These are phyloP conservation scores for Gossypium longicalyx DNA, from an alignment of 345 rosid species.

Conservation along the genomic window DNA sequence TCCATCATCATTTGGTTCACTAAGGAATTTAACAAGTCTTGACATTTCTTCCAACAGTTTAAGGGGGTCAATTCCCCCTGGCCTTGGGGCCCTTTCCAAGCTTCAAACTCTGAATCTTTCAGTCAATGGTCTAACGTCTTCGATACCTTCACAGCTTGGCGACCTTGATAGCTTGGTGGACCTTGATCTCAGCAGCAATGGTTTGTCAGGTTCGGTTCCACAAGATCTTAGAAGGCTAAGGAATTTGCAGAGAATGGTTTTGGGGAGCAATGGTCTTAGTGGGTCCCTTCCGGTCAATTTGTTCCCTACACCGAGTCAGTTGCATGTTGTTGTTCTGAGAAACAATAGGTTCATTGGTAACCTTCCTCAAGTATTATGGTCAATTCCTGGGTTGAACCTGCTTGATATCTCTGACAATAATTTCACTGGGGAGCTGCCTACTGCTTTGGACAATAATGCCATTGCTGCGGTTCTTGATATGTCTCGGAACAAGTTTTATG, in stretches of 20 bases:
- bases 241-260: slow-evolving; percentile 52
- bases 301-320: slow-evolving; percentile 48
- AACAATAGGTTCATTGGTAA: slow-evolving; percentile 47
- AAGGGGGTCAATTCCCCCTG: slow-evolving; percentile 57
- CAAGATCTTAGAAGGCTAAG: slow-evolving; percentile 49
- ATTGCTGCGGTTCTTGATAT: slow-evolving; percentile 44
- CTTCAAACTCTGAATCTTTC: slow-evolving; percentile 72
- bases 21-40: slow-evolving; percentile 51
- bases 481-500: slow-evolving; percentile 70
- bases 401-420: slow-evolving; percentile 77
- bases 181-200: slow-evolving; percentile 80
- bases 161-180: slow-evolving; percentile 53
- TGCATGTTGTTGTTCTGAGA: slow-evolving; percentile 55
- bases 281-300: slow-evolving; percentile 56
- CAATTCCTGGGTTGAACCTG: slow-evolving; percentile 45
- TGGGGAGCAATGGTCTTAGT: slow-evolving; percentile 48
- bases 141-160: slow-evolving; percentile 70
- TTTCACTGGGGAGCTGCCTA: slow-evolving; percentile 61
- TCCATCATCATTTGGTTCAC: slow-evolving; percentile 56
- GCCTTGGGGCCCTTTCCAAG: slow-evolving; percentile 47
- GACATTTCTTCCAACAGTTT: slow-evolving; percentile 72
- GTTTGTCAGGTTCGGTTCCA: slow-evolving; percentile 59
- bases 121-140: slow-evolving; percentile 53
- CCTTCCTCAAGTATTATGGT: slow-evolving; percentile 54
- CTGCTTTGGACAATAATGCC: slow-evolving; percentile 30